Percentiles rank a stretch among this genome's conserved stretches.
phyloP scores from a whole-genome alignment of 2,329 filamentous ascomycete genomes.

The Blumeriella jaapii region DNA sequence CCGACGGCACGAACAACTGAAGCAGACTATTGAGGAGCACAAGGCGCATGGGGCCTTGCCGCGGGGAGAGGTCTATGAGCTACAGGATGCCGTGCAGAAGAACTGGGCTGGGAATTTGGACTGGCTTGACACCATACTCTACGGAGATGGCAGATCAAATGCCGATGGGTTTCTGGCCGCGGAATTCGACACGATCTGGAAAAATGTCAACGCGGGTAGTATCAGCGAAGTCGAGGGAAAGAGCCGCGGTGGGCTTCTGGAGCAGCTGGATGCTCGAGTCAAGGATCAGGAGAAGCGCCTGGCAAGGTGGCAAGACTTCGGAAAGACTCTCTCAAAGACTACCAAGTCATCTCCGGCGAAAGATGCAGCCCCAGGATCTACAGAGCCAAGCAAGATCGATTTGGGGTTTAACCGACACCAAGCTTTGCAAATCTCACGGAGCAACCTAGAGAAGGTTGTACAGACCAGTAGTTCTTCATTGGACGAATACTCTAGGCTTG shows the following conservation, averaged over 20 bases:
- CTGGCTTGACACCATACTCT: conserved; percentile 61
- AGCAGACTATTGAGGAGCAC: conserved; percentile 23
- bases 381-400: conserved; percentile 29
- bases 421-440: conserved; percentile 33
- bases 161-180: conserved; percentile 53
- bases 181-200: conserved; percentile 62
- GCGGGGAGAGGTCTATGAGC: conserved; percentile 28
- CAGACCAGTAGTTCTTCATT: conserved; percentile 8
- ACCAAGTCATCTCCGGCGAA: conserved; percentile 17
- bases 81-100: conserved; percentile 51
- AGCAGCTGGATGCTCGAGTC: conserved; percentile 61
- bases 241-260: conserved; percentile 41
- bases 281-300: conserved; percentile 55
- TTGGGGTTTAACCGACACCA: conserved; percentile 44
- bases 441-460: conserved; percentile 22
- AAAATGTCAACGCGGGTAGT: conserved; percentile 47
- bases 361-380: conserved; percentile 9
- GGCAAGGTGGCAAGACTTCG: conserved; percentile 62
- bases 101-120: conserved; percentile 71
- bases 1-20: conserved; percentile 38
- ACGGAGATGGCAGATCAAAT: conserved; percentile 47
- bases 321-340: conserved; percentile 27
- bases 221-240: conserved; percentile 43
- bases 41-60: conserved; percentile 14
- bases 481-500: conserved; percentile 23